These are phyloP conservation scores for Colletotrichum sp. DNA, from an alignment of 2,329 filamentous ascomycete species.

Conservation along the genomic window DNA sequence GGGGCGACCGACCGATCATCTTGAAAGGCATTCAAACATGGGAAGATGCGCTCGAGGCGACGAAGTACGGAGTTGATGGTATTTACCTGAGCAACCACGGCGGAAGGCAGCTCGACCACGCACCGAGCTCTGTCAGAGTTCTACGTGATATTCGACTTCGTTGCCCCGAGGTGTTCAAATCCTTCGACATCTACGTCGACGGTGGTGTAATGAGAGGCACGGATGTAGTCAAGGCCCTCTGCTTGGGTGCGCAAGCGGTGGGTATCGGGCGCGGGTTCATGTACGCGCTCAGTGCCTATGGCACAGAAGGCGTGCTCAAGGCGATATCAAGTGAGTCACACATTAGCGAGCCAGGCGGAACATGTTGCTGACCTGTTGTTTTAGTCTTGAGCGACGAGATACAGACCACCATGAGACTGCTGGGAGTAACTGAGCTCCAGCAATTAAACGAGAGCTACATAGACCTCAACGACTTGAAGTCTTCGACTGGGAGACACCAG, in stretches of 20 bases:
- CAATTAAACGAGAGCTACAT: neutral
- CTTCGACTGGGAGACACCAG: neutral
- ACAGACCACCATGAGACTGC: neutral
- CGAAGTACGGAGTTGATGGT: neutral
- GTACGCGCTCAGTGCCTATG: neutral
- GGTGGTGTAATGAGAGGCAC: neutral
- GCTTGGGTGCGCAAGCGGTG: neutral
- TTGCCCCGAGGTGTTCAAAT: neutral
- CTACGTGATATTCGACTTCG: neutral
- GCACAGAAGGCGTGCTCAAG: neutral
- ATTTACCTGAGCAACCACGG: neutral
- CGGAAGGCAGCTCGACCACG: neutral
- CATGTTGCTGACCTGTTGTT: neutral
- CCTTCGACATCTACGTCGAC: neutral
- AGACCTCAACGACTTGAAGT: neutral
- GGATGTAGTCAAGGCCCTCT: neutral
- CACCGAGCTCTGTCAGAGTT: neutral
- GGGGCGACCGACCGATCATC: neutral
- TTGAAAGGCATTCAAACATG: neutral
- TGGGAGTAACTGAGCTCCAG: neutral
- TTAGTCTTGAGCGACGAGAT: neutral
- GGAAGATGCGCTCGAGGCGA: neutral
- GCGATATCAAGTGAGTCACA: neutral
- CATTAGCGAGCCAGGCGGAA: fast-evolving
- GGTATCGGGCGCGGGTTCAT: neutral